A percentile compares a stretch with the other conserved stretches of the same genome.
These are phyloP conservation scores for Emydomyces testavorans DNA, from an alignment of 2,329 filamentous ascomycete species.

Conservation along the genomic window DNA sequence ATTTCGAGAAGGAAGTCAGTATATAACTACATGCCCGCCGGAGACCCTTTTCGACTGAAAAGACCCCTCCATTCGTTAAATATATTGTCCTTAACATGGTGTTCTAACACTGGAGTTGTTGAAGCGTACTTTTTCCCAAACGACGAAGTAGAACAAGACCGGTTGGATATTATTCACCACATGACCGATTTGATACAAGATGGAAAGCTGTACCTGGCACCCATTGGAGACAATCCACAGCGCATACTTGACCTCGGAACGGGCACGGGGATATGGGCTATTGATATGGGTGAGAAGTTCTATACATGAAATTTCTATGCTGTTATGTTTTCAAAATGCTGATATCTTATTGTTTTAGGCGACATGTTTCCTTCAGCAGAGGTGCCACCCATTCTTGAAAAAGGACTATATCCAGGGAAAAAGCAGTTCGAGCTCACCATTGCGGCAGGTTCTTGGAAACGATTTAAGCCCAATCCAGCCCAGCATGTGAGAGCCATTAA, in stretches of 20 bases:
- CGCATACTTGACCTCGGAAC: conserved; percentile 43
- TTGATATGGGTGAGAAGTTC: conserved; percentile 19
- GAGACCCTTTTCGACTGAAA: neutral
- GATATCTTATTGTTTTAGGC: conserved; percentile 4
- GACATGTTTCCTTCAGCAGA: neutral
- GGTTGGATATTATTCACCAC: conserved; percentile 23
- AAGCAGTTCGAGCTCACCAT: neutral
- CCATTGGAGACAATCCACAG: conserved; percentile 26
- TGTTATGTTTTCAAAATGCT: neutral
- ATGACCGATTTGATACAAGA: conserved; percentile 31
- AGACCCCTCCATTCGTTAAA: too few relatives aligned
- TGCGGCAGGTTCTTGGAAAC: conserved; percentile 1
- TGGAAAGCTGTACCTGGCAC: conserved; percentile 30
- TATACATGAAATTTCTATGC: neutral
- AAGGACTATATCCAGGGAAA: neutral
- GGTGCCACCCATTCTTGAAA: neutral
- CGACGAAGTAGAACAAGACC: conserved; percentile 18
- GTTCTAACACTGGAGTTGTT: too few relatives aligned
- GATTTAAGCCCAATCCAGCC: conserved; percentile 10
- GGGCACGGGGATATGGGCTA: conserved; percentile 33
- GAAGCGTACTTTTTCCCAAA: conserved; percentile 21
- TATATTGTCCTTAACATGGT: too few relatives aligned
- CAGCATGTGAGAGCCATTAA: conserved; percentile 11
- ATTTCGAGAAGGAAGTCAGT: conserved; percentile 13
- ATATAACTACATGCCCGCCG: neutral